phyloP scores from a whole-genome alignment of 2,329 filamentous ascomycete species.

The Xylariaceae sp. region DNA sequence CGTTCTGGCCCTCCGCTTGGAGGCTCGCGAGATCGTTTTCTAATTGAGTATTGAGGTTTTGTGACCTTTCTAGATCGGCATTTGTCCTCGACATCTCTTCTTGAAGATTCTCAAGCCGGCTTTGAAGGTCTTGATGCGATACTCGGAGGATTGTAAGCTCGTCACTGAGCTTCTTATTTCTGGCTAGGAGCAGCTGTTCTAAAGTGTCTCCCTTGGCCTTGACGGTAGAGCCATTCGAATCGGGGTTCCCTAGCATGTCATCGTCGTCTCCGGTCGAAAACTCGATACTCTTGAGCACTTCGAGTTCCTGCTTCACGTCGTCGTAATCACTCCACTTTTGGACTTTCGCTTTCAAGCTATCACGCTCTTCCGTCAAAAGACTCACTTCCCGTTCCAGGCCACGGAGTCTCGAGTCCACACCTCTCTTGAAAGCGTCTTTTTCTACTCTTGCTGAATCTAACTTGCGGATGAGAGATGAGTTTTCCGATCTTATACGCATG shows the following conservation, averaged over 20 bases:
- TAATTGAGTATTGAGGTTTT: slow-evolving; percentile 77
- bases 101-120: slow-evolving; percentile 70
- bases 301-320: slow-evolving; percentile 90
- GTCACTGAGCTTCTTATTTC: slow-evolving; percentile 94
- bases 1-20: slow-evolving; percentile 77
- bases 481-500: slow-evolving; percentile 84
- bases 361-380: slow-evolving; percentile 72
- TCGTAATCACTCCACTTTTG: slow-evolving; percentile 92
- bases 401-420: slow-evolving; percentile 68
- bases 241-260: slow-evolving; percentile 44
- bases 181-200: slow-evolving; percentile 82
- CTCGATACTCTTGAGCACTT: slow-evolving; percentile 96
- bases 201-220: slow-evolving; percentile 71
- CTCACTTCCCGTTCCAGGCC: slow-evolving; percentile 73
- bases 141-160: slow-evolving; percentile 89
- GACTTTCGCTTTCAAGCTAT: slow-evolving; percentile 72
- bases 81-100: slow-evolving; percentile 79
- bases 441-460: slow-evolving; percentile 79
- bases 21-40: slow-evolving; percentile 87
- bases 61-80: slow-evolving; percentile 77
- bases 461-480: slow-evolving; percentile 84
- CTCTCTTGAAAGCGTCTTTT: slow-evolving; percentile 71
- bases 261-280: slow-evolving; percentile 88
- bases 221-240: slow-evolving; percentile 44
- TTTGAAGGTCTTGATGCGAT: slow-evolving; percentile 87